Base-by-base conservation (phyloP, 208 protist species). In the Acanthamoeba castellanii region DNA sequence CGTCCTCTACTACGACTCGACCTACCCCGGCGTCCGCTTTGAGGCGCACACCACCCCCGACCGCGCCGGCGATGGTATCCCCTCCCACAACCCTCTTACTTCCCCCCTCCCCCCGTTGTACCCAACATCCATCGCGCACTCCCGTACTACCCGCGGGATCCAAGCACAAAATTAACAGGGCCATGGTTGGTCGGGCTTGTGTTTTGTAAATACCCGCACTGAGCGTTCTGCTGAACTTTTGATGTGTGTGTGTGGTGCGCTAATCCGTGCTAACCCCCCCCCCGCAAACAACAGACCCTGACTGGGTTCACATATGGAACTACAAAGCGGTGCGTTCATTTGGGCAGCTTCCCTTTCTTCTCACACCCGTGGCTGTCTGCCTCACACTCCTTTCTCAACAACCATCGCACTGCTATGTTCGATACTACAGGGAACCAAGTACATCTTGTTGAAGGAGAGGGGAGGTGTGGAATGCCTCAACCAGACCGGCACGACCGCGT, bases 11-110 rank as follows among this genome's bases (percentile, higher is more conserved):
- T 81, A 81, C 42, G 37, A 81, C 72, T 42, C 32, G 8, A 52
- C n/a, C 72, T n/a, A 30, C 22, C 37, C 37, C 4, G 72, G 18
- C 20, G 22, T 32, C 5, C 72, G 72, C 37, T 81, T 30, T 50
- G 72, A 81, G 8, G 72, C 72, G 34, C 72, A 50, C 72, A 81
- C 72, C 72, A 42, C 13, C 72, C 72, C 72, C 8, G 72, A 81
- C 42, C 30, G 72, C 37, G 37, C 34, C 13, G 42, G 72, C 72
- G 72, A 81, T 9, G 72, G 72, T 81, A 42, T 25, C 13, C 3
- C 14, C 6, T 8, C 64, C 64, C 14, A 9, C 64, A 34, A 5
- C 27, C 64, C 64, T 34, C 32, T 7, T 27, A 34, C 64, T n/a
- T n/a, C n/a, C n/a, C n/a, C 52, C 52, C 52, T 20, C 52, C 52